These are phyloP conservation scores for Kluyveromyces sp. DNA, from an alignment of 1,139 yeast species.

Conservation along the genomic window DNA sequence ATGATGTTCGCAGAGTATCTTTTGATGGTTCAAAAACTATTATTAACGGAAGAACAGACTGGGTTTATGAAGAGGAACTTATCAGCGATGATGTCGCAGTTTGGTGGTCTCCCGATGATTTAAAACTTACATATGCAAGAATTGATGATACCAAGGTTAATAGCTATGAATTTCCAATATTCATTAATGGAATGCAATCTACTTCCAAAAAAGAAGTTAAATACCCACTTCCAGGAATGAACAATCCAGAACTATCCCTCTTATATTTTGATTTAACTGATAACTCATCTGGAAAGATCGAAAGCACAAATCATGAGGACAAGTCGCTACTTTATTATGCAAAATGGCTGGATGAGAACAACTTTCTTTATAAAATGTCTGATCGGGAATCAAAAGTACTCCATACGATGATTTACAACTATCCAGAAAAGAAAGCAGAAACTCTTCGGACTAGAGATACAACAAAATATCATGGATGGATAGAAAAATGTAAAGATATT, in stretches of 20 bases:
- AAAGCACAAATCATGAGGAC: slow-evolving; percentile 25
- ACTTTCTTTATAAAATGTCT: slow-evolving; percentile 55
- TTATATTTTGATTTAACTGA: slow-evolving; percentile 32
- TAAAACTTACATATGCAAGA: slow-evolving; percentile 52
- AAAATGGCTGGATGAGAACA: slow-evolving; percentile 53
- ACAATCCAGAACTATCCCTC: slow-evolving; percentile 56
- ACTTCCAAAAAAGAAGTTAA: slow-evolving; percentile 59
- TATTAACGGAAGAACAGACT: slow-evolving; percentile 87
- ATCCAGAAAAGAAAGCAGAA: slow-evolving; percentile 33
- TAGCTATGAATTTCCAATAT: slow-evolving; percentile 57
- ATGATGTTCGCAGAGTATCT: slow-evolving; percentile 49
- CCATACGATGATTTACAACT: slow-evolving; percentile 34
- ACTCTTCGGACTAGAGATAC: slow-evolving; percentile 40
- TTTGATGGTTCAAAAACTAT: slow-evolving; percentile 56
- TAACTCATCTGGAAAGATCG: slow-evolving; percentile 8
- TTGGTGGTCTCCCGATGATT: slow-evolving; percentile 85
- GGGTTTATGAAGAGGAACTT: slow-evolving; percentile 97
- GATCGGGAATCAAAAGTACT: slow-evolving; percentile 63
- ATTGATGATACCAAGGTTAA: slow-evolving; percentile 69
- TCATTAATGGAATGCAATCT: slow-evolving; percentile 40
- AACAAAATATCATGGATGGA: slow-evolving; percentile 47
- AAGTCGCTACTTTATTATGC: slow-evolving; percentile 58
- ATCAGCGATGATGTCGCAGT: slow-evolving; percentile 53
- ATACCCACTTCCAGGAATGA: slow-evolving; percentile 86
- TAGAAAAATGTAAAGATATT: slow-evolving; percentile 30